A percentile compares a stretch with the other conserved stretches of the same genome.
Evolutionary conservation across 2,329 filamentous ascomycete species (phyloP).

Genomic region (Penicillium glabrum): DNA sequence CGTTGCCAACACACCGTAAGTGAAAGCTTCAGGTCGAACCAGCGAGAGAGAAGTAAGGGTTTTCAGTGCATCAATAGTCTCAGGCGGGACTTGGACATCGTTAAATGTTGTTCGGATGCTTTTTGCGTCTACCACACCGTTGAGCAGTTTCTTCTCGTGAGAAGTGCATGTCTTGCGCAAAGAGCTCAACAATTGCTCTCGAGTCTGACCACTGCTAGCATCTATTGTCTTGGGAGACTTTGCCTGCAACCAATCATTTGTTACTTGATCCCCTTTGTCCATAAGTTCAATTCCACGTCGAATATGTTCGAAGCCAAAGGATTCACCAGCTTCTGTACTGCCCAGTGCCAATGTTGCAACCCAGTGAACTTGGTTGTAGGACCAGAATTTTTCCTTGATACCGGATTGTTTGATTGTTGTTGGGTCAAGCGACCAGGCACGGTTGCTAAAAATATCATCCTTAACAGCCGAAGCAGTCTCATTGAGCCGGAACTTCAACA

Average conservation of each 20-base stretch:
- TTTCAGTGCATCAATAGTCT: constrained; percentile 84
- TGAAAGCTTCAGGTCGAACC: constrained; percentile 88
- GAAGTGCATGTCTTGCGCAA: constrained; percentile 63
- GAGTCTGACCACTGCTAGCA: constrained; percentile 34
- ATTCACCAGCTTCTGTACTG: constrained; percentile 42
- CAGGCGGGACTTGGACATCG: constrained; percentile 77
- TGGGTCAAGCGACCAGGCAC: constrained; percentile 32
- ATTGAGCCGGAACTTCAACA: constrained; percentile 51
- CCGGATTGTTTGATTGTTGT: constrained; percentile 35
- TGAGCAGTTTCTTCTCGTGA: constrained; percentile 79
- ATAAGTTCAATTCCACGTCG: constrained; percentile 37
- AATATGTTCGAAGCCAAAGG: constrained; percentile 41
- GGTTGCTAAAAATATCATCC: constrained; percentile 30
- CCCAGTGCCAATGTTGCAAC: constrained; percentile 57
- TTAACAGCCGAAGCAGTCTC: constrained; percentile 31
- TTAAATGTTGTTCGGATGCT: constrained; percentile 84
- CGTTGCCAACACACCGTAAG: constrained; percentile 86
- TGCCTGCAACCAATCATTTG: constrained; percentile 38
- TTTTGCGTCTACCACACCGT: constrained; percentile 76
- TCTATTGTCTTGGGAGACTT: constrained; percentile 31
- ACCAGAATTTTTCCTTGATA: constrained; percentile 56
- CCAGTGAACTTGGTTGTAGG: constrained; percentile 62
- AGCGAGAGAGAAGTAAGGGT: constrained; percentile 86
- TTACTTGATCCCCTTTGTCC: constrained; percentile 43
- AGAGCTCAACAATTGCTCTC: constrained; percentile 47